phyloP scores from a whole-genome alignment of 495 filamentous ascomycete species.

The Penicillium desertorum region DNA sequence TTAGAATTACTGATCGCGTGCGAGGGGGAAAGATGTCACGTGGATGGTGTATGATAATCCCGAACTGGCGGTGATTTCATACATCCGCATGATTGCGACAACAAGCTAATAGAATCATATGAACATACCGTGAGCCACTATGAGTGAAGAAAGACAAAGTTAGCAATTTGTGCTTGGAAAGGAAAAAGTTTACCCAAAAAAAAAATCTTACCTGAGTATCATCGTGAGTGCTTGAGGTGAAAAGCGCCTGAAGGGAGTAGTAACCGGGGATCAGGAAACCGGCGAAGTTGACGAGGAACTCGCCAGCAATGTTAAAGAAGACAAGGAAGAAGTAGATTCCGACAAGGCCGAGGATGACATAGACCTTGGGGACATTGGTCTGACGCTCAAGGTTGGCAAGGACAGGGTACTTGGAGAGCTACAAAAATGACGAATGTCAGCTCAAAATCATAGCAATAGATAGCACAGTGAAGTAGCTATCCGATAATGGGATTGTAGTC shows the following conservation, averaged over 20 bases:
- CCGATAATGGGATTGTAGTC: not conserved
- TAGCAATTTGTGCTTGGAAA: slow-evolving; percentile 15
- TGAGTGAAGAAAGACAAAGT: not conserved
- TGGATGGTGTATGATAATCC: slow-evolving; percentile 22
- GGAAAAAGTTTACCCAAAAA: slow-evolving; percentile 15
- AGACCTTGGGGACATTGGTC: slow-evolving; percentile 92
- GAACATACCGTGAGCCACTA: slow-evolving; percentile 69
- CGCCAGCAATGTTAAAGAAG: slow-evolving; percentile 98
- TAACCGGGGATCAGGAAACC: slow-evolving; percentile 94
- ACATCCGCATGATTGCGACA: slow-evolving; percentile 12
- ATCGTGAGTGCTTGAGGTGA: slow-evolving; percentile 75
- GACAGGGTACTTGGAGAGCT: slow-evolving; percentile 95
- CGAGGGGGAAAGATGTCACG: slow-evolving; percentile 23
- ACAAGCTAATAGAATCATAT: slow-evolving; percentile 18
- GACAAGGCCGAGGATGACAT: slow-evolving; percentile 80
- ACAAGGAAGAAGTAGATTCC: slow-evolving; percentile 96
- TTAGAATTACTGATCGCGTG: slow-evolving; percentile 15
- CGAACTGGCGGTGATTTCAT: slow-evolving; percentile 13
- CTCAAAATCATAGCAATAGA: slow-evolving; percentile 16
- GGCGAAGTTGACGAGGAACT: slow-evolving; percentile 94
- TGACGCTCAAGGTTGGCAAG: slow-evolving; percentile 98
- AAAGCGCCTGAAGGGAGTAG: slow-evolving; percentile 90
- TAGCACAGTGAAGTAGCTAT: not conserved
- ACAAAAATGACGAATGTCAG: slow-evolving; percentile 27
- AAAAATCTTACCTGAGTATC: slow-evolving; percentile 74